phyloP scores from a whole-genome alignment of 2,329 filamentous ascomycete species.

The Epichloe uncinata region DNA sequence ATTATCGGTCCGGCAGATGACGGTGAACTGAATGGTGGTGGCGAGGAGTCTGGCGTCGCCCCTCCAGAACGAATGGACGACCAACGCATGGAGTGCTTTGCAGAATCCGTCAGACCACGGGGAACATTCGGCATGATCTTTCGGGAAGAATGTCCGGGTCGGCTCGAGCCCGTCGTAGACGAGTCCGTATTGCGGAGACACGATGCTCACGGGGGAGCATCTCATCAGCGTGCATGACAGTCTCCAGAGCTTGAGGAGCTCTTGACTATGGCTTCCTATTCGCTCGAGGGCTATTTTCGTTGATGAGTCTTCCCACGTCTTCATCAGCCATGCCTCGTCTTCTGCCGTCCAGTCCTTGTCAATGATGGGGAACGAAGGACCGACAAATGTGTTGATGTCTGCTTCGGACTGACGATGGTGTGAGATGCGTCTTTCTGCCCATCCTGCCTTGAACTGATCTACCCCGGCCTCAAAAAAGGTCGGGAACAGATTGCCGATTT shows the following conservation, averaged over 20 bases:
- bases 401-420: neutral
- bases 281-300: neutral
- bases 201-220: neutral
- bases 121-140: neutral
- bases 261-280: neutral
- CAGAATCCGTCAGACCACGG: slow-evolving; percentile 2
- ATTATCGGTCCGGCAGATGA: slow-evolving; percentile 1
- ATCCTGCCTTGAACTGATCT: neutral
- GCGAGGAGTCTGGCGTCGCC: neutral
- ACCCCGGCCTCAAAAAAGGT: neutral
- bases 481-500: neutral
- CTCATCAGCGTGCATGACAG: neutral
- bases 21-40: neutral
- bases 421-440: neutral
- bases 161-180: neutral
- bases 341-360: neutral
- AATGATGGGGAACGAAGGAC: neutral
- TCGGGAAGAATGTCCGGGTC: neutral
- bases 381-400: neutral
- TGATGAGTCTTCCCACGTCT: neutral
- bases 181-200: neutral
- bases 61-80: slow-evolving; percentile 1
- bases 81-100: neutral
- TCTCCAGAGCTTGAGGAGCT: slow-evolving; percentile 1
- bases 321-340: neutral